Evolutionary conservation across 805 yeast species (phyloP), one percentile per base, ranked within the genome.

Genomic region (Candida sonorensis): DNA sequence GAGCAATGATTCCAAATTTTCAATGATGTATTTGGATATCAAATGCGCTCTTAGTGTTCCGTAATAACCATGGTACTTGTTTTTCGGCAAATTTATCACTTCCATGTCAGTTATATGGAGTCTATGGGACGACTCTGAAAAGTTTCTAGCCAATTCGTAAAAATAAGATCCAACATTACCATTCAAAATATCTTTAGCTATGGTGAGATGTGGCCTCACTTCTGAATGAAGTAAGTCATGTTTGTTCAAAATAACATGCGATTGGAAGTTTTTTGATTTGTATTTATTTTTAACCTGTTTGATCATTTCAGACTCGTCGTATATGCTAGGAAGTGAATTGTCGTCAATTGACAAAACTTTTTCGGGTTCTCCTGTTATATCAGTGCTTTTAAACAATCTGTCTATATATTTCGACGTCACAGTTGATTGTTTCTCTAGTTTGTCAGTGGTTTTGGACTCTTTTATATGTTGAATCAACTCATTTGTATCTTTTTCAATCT

Each of bases 21-120:
- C 46, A n/a, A 55, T 36, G 11, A 81, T 67, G 25, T 60, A 42
- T 18, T 57, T 48, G 1, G 79, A 67, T 2, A 80, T 63, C 11
- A 60, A 50, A 34, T 66, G 57, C 40, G 79, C 82, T 34, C 88
- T 59, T 39, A 62, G 64, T 21, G 70, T 51, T 0, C 88, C 90
- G 39, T 68, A 67, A 46, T 66, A 81, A 0, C 90, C 88, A 17
- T 75, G 75, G 45, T 69, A 76, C 21, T 51, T 46, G 11, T 53
- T 41, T 55, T 76, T 66, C 13, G 71, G 64, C 8, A 75, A 45
- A 11, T 57, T 59, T 41, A 67, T 58, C 17, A 74, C 57, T 33
- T 73, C 80, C 16, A 55, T 49, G 17, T 55, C 59, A 0, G 80
- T 63, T 40, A 80, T 55, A 1, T 66, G 53, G 4, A 65, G 57